Evolutionary conservation across 306 rosid species (phyloP).

Genomic region (Cucumis melo): DNA sequence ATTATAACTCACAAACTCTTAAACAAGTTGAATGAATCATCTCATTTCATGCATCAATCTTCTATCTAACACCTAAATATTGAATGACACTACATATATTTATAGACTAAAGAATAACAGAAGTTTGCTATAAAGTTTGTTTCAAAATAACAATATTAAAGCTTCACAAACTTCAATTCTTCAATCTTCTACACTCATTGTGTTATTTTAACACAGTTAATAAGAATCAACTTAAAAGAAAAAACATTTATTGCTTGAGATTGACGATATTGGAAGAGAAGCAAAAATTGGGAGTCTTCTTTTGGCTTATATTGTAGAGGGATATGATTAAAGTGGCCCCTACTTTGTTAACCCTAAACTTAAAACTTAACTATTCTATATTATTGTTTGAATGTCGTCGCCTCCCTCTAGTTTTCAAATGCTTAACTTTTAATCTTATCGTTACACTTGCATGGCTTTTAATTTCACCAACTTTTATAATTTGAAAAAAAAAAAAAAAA

Average conservation of each 20-base stretch:
- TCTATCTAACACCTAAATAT: too few species aligned
- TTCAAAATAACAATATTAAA: too few species aligned
- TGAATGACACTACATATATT: too few species aligned
- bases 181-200: too few species aligned
- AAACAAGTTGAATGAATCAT: too few species aligned
- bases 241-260: constrained; percentile 7
- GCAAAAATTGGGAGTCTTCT: constrained; percentile 9
- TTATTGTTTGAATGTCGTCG: not conserved
- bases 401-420: not conserved
- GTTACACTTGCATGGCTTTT: not conserved
- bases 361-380: not conserved
- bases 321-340: not conserved
- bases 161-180: too few species aligned
- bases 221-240: not conserved
- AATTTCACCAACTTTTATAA: not conserved
- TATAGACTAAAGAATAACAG: too few species aligned
- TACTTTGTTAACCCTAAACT: not conserved
- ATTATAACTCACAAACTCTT: too few species aligned
- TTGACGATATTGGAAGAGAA: constrained; percentile 15
- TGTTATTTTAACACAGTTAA: too few species aligned
- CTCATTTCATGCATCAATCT: too few species aligned
- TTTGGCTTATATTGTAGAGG: not conserved
- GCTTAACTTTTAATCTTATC: not conserved
- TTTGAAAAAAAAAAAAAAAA: too few species aligned
- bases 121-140: too few species aligned